Evolutionary conservation across 768 basidiomycete species (phyloP).

Genomic region (Suillus ampliporus): DNA sequence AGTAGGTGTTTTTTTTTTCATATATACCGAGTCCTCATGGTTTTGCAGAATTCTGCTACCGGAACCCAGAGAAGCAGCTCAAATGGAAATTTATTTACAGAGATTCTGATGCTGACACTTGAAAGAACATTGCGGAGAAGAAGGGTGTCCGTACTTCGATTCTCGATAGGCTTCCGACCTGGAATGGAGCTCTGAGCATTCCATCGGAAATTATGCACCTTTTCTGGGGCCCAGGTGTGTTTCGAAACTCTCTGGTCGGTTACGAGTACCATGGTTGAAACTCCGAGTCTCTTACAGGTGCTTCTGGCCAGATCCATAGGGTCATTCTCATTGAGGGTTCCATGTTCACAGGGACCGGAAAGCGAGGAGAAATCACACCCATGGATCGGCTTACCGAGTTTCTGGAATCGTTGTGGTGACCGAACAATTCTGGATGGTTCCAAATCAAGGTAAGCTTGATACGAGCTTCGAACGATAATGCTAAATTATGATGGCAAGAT

Average conservation of each 20-base stretch:
- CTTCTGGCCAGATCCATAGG: background rate
- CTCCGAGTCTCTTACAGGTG: background rate
- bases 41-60: background rate
- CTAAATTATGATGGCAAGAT: background rate
- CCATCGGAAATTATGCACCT: background rate
- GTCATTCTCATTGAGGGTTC: background rate
- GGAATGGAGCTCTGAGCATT: background rate
- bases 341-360: background rate
- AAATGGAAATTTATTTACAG: background rate
- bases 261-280: background rate
- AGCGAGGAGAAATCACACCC: background rate
- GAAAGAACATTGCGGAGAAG: background rate
- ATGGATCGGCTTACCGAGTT: background rate
- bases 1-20: background rate
- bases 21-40: background rate
- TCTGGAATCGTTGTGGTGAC: background rate
- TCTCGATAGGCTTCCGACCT: background rate
- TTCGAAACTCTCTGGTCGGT: background rate
- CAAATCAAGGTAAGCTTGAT: background rate
- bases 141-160: background rate
- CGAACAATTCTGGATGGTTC: background rate
- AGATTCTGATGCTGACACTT: background rate
- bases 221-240: background rate
- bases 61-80: background rate
- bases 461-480: background rate